Evolutionary conservation across 2,329 filamentous ascomycete species (phyloP), one percentile per base, ranked within the genome.

Genomic region (Hypoxylon sp.): DNA sequence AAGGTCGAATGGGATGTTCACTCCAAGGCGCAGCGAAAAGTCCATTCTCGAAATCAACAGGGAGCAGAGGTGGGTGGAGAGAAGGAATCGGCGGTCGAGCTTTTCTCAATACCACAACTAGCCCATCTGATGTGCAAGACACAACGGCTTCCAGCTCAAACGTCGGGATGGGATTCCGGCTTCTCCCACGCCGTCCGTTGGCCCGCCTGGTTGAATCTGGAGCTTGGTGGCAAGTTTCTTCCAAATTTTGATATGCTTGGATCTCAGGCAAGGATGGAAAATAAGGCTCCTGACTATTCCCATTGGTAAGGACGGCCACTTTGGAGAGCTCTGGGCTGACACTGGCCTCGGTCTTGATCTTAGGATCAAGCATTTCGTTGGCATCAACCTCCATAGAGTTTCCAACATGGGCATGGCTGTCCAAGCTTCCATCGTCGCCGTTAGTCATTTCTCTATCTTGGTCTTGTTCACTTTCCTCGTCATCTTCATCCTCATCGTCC

Each of bases 81-180:
- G 83, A 82, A 3, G 91, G 91, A 51, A 94, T 88, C 6, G 89
- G 85, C 3, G 92, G 90, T 26, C 92, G 87, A 24, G 93, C 93
- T 70, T 87, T 88, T 62, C 94, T 88, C 13, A 97, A 82, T 54
- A 95, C 90, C 6, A 97, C 93, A 2, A 97, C 93, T 0, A 97
- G 83, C 0, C 94, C 94, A 78, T 97, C 94, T 0, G 94, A 97
- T 1, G 93, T 94, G 80, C 94, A 97, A 0, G 94, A 97, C 4
- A 97, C 90, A n/a, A 97, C 93, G 1, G 93, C 94, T 80, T 97
- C 94, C 3, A 97, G 83, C 80, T 97, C 93, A 56, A 94, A 84
- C 1, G 85, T 84, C 2, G 80, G 80, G 5, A 82, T 76, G 0
- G 74, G 73, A 29, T 78, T 76, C 13, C 76, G 73, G 37, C 70